phyloP scores from a whole-genome alignment of 306 rosid genomes.

The Prunus padus region DNA sequence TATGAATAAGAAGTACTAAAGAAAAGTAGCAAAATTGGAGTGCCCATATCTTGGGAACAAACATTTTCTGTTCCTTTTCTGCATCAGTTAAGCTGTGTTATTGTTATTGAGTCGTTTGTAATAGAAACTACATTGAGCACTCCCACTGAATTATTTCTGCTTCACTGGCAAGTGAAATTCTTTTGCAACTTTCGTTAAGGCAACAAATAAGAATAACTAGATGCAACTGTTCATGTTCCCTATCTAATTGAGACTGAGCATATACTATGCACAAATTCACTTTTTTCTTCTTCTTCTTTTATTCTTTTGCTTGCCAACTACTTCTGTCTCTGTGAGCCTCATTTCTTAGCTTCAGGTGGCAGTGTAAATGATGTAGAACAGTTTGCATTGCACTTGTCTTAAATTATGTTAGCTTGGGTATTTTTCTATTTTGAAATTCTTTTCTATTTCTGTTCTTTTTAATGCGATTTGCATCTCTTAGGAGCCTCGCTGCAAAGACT shows the following conservation, averaged over 20 bases:
- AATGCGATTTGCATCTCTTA: constrained; percentile 28
- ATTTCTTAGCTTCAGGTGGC: not conserved
- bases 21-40: not conserved
- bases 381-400: not conserved
- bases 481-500: constrained; percentile 96
- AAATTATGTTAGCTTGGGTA: not conserved
- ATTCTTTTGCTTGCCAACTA: not conserved
- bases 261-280: too few relatives aligned
- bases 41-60: not conserved
- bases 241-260: too few relatives aligned
- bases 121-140: too few relatives aligned
- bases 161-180: not conserved
- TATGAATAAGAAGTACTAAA: too few relatives aligned
- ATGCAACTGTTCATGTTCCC: not conserved
- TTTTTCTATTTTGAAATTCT: not conserved
- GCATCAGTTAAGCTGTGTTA: too few relatives aligned
- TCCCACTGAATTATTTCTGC: not conserved
- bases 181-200: not conserved
- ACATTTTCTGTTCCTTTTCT: not conserved
- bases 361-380: not conserved
- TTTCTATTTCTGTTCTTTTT: not conserved
- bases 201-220: not conserved
- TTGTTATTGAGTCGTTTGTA: too few relatives aligned
- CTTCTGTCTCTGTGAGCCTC: not conserved
- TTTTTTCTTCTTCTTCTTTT: not conserved